These are phyloP conservation scores for Coemansia sp. DNA, from an alignment of 192 early-diverging fungal genomes.

Conservation along the genomic window DNA sequence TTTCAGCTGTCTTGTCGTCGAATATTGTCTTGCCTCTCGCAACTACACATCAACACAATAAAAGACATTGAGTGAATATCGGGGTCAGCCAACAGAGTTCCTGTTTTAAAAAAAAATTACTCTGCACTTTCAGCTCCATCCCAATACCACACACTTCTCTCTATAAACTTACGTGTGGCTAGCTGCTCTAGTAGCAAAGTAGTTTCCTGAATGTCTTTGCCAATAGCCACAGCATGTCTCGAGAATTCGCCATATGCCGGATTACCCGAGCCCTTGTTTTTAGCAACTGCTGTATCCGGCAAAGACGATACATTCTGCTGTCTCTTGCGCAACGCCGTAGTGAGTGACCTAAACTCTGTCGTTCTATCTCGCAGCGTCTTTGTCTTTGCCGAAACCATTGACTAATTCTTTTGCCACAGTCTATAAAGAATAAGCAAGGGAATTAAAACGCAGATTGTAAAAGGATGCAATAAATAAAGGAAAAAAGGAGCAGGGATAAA, in stretches of 20 bases:
- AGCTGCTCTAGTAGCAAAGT: slow-evolving; percentile 81
- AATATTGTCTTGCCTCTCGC: slow-evolving; percentile 96
- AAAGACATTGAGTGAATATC: too few species aligned
- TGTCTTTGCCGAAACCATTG: slow-evolving; percentile 25
- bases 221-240: slow-evolving; percentile 75
- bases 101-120: too few species aligned
- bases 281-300: slow-evolving; percentile 22
- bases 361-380: slow-evolving; percentile 68
- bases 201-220: slow-evolving; percentile 82
- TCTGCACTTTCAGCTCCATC: too few species aligned
- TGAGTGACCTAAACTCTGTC: slow-evolving; percentile 78
- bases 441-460: background rate
- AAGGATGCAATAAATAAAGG: background rate
- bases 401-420: too few species aligned
- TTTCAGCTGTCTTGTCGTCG: slow-evolving; percentile 94
- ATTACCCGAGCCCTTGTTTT: slow-evolving; percentile 21
- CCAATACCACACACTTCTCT: too few species aligned
- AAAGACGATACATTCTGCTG: slow-evolving; percentile 21
- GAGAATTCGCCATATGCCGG: slow-evolving; percentile 72
- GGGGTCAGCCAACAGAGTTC: too few species aligned
- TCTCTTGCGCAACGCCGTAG: slow-evolving; percentile 63
- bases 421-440: too few species aligned
- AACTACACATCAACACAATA: slow-evolving; percentile 58
- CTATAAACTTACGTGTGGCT: slow-evolving; percentile 62
- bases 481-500: too few species aligned